Evolutionary conservation across 805 yeast genomes (phyloP).

Genomic region (Ascoidea rubescens): DNA sequence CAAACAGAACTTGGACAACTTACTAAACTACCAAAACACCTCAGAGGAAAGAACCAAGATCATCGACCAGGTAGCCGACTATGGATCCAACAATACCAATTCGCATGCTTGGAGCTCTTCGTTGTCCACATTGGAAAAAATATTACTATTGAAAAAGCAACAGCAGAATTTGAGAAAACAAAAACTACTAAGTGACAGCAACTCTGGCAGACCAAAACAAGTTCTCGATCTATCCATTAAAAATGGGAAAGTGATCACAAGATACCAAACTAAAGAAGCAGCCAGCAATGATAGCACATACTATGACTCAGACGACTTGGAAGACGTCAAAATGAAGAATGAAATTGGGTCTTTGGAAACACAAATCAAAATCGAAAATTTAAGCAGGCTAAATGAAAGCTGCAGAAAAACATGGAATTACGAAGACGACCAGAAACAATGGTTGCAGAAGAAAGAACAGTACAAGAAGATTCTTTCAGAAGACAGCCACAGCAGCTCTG

Average conservation of each 20-base stretch:
- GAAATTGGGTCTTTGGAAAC: conserved; percentile 21
- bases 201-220: conserved; percentile 61
- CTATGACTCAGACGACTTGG: conserved; percentile 17
- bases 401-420: conserved; percentile 44
- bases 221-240: conserved; percentile 66
- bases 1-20: conserved; percentile 54
- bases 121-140: conserved; percentile 67
- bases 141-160: conserved; percentile 73
- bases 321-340: conserved; percentile 7
- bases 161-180: conserved; percentile 58
- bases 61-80: conserved; percentile 88
- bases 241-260: conserved; percentile 53
- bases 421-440: conserved; percentile 35
- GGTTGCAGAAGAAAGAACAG: conserved; percentile 24
- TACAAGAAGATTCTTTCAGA: too few relatives aligned
- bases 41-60: conserved; percentile 85
- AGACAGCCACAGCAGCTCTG: too few relatives aligned
- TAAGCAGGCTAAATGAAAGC: conserved; percentile 17
- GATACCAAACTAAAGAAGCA: conserved; percentile 12
- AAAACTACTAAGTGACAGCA: conserved; percentile 40
- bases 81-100: conserved; percentile 41
- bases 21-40: conserved; percentile 70
- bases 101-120: conserved; percentile 55
- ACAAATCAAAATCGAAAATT: conserved; percentile 25
- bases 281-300: conserved; percentile 19